phyloP scores from a whole-genome alignment of 129 eudicot species.

The Tagetes patula region DNA sequence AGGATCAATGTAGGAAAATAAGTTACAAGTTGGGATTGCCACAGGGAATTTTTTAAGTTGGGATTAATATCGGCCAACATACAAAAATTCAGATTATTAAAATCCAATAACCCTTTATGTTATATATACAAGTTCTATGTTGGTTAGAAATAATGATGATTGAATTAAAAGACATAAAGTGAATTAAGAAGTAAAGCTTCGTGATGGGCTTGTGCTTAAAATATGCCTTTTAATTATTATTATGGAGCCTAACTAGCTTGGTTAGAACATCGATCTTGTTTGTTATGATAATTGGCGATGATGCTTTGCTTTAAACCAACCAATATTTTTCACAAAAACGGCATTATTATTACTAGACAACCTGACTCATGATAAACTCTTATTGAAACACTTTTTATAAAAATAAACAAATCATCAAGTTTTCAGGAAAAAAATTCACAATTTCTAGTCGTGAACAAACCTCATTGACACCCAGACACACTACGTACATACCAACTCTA shows the following conservation, averaged over 20 bases:
- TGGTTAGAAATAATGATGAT: background rate
- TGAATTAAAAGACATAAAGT: no score
- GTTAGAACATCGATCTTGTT: conserved; percentile 3
- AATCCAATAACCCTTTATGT: no score
- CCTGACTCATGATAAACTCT: background rate
- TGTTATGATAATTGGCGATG: conserved; percentile 15
- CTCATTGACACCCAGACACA: no score
- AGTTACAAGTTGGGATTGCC: no score
- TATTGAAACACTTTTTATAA: background rate
- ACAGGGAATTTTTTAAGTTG: no score
- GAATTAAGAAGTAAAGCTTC: background rate
- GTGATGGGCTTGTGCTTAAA: background rate
- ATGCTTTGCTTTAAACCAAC: conserved; percentile 10
- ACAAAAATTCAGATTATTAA: no score
- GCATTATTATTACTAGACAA: conserved; percentile 8
- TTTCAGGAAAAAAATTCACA: no score
- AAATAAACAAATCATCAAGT: background rate
- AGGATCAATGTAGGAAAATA: no score
- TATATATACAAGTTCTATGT: background rate
- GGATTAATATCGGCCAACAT: no score
- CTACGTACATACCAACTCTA: no score
- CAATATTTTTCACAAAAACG: background rate
- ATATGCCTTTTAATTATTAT: conserved; percentile 6
- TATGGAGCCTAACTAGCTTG: background rate
- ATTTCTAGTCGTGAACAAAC: no score